A percentile compares a stretch with the other conserved stretches of the same genome.
These are phyloP conservation scores for Purshia tridentata DNA, from an alignment of 306 rosid species.

Conservation along the genomic window DNA sequence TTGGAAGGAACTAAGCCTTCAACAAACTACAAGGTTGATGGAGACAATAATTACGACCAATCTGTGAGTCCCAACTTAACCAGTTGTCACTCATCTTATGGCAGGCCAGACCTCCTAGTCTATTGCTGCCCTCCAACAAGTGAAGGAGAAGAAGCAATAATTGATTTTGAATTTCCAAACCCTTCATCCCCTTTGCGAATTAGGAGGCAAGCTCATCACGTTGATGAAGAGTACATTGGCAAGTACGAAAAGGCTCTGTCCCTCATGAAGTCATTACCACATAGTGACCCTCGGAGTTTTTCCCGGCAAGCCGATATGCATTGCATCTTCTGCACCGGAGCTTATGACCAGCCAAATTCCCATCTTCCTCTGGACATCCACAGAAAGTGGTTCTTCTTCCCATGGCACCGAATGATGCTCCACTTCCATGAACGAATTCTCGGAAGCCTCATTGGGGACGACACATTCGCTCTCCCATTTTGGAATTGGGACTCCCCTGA, in stretches of 20 bases:
- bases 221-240: not conserved
- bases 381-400: conserved; percentile 20
- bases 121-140: conserved; percentile 21
- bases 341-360: conserved; percentile 13
- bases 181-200: conserved; percentile 3
- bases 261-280: conserved; percentile 24
- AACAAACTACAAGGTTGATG: not conserved
- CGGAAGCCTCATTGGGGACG: conserved; percentile 24
- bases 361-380: conserved; percentile 13
- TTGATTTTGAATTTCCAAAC: conserved; percentile 13
- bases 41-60: not conserved
- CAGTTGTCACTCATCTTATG: conserved; percentile 25
- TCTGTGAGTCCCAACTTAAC: conserved; percentile 18
- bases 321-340: conserved; percentile 28
- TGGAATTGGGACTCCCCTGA: conserved; percentile 33
- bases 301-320: conserved; percentile 22
- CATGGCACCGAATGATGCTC: conserved; percentile 27
- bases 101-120: conserved; percentile 21
- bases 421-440: conserved; percentile 26
- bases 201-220: conserved; percentile 10
- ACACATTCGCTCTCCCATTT: conserved; percentile 28
- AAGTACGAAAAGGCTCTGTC: conserved; percentile 16
- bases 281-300: conserved; percentile 28
- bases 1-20: not conserved
- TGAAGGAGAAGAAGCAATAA: not conserved